Percentiles rank a stretch among this genome's conserved stretches.
Evolutionary conservation across 2,329 filamentous ascomycete species (phyloP).

Genomic region (Ascochyta koolunga): DNA sequence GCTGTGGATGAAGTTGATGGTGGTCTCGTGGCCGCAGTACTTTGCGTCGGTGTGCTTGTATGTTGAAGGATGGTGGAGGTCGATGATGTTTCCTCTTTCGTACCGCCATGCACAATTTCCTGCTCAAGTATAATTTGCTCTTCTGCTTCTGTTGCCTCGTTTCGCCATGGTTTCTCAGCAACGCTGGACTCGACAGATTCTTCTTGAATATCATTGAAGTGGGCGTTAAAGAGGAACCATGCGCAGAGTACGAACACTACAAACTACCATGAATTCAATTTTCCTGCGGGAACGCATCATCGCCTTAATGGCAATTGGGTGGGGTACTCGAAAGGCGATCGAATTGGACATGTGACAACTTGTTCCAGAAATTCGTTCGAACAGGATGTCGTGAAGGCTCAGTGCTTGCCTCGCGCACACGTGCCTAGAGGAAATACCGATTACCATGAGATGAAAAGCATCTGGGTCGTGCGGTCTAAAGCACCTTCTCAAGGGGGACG

Average conservation of each 20-base stretch:
- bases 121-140: slow-evolving; percentile 17
- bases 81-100: slow-evolving; percentile 9
- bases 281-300: slow-evolving; percentile 19
- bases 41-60: slow-evolving; percentile 11
- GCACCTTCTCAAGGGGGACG: slow-evolving; percentile 6
- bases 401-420: slow-evolving; percentile 3
- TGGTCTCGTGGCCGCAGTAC: slow-evolving; percentile 17
- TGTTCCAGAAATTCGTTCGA: neutral
- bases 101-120: slow-evolving; percentile 6
- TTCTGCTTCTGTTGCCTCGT: slow-evolving; percentile 17
- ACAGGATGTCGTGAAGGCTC: slow-evolving; percentile 6
- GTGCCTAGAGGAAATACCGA: slow-evolving; percentile 1
- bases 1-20: slow-evolving; percentile 45
- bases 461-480: neutral
- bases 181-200: slow-evolving; percentile 3
- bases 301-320: slow-evolving; percentile 5
- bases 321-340: neutral
- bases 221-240: slow-evolving; percentile 21
- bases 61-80: slow-evolving; percentile 7
- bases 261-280: slow-evolving; percentile 17
- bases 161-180: slow-evolving; percentile 15
- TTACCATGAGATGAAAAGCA: slow-evolving; percentile 4
- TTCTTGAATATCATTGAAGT: slow-evolving; percentile 14
- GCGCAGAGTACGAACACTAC: slow-evolving; percentile 21
- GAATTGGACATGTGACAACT: neutral